A percentile compares a stretch with the other conserved stretches of the same genome.
phyloP scores from a whole-genome alignment of 1,139 yeast species.

The Geotrichum citri-aurantii region DNA sequence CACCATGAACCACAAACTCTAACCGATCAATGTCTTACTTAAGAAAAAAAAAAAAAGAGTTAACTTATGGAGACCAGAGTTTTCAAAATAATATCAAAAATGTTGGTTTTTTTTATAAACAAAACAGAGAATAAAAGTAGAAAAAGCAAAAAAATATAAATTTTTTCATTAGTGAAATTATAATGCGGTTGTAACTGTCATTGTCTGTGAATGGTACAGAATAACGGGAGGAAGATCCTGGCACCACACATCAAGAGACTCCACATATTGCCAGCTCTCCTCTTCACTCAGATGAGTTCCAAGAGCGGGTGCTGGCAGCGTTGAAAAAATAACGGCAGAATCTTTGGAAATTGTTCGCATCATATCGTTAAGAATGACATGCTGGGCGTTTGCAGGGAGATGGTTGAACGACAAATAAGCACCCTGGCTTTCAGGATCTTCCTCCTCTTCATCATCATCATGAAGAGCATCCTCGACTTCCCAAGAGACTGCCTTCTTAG shows the following conservation, averaged over 20 bases:
- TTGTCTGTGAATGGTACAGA: slow-evolving; percentile 81
- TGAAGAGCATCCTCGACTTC: slow-evolving; percentile 19
- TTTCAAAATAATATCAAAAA: too few relatives aligned
- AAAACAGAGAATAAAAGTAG: not conserved
- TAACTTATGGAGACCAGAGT: too few relatives aligned
- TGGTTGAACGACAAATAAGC: slow-evolving; percentile 59
- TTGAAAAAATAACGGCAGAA: slow-evolving; percentile 72
- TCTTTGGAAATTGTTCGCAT: slow-evolving; percentile 59
- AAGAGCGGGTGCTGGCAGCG: slow-evolving; percentile 79
- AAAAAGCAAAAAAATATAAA: not conserved
- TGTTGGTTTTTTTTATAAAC: not conserved
- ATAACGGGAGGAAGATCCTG: slow-evolving; percentile 75
- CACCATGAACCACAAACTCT: too few relatives aligned
- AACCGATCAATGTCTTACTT: too few relatives aligned
- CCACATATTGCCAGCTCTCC: slow-evolving; percentile 69
- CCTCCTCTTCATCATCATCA: slow-evolving; percentile 19
- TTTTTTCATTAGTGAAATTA: slow-evolving; percentile 30
- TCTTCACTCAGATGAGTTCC: slow-evolving; percentile 70
- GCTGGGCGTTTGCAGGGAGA: slow-evolving; percentile 87
- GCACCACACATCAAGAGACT: slow-evolving; percentile 74
- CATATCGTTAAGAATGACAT: slow-evolving; percentile 76
- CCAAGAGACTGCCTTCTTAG: not conserved
- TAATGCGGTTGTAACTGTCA: slow-evolving; percentile 89
- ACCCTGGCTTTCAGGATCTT: slow-evolving; percentile 17
- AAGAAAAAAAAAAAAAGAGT: too few relatives aligned